Percentiles rank a stretch among this genome's conserved stretches.
Conservation (phyloP, 2,329 filamentous ascomycete species). For the Pestalotiopsis sp. region DNA sequence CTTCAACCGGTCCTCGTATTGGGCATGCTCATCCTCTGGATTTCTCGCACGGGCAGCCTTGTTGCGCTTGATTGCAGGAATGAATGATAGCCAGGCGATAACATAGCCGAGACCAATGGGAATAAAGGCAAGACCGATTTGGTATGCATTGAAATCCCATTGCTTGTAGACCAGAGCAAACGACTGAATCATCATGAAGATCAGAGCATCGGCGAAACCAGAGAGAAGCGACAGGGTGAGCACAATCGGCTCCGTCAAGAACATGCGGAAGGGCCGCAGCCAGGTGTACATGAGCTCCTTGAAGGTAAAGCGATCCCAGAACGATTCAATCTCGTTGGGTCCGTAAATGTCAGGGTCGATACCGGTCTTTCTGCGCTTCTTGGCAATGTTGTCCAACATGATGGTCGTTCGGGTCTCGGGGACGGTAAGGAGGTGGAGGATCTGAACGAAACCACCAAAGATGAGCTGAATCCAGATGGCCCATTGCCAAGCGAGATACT, state of each 20-base stretch:
- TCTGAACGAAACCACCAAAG: slow-evolving; percentile 70
- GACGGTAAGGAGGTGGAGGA: slow-evolving; percentile 69
- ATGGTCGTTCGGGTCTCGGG: slow-evolving; percentile 79
- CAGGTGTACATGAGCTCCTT: slow-evolving; percentile 53
- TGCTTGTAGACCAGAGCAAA: slow-evolving; percentile 63
- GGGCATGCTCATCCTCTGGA: slow-evolving; percentile 56
- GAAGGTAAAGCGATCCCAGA: slow-evolving; percentile 37
- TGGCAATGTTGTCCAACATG: slow-evolving; percentile 79
- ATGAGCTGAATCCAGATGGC: slow-evolving; percentile 84
- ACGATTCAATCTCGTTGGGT: slow-evolving; percentile 66
- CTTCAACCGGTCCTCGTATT: slow-evolving; percentile 62
- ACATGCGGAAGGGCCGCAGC: slow-evolving; percentile 65
- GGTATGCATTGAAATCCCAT: slow-evolving; percentile 55
- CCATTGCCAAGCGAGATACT: slow-evolving; percentile 68
- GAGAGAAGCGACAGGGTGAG: slow-evolving; percentile 61
- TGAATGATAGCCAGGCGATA: slow-evolving; percentile 59
- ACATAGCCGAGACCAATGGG: slow-evolving; percentile 56
- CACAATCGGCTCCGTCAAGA: slow-evolving; percentile 67
- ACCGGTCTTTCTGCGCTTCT: slow-evolving; percentile 67
- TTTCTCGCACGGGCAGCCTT: slow-evolving; percentile 46
- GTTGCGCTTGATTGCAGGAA: slow-evolving; percentile 51
- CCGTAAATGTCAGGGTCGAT: slow-evolving; percentile 67
- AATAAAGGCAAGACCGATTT: slow-evolving; percentile 43
- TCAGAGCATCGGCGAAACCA: slow-evolving; percentile 66
- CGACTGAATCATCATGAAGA: slow-evolving; percentile 69